phyloP scores from a whole-genome alignment of 108 stramenopile species.

The Aurantiochytrium sp. region DNA sequence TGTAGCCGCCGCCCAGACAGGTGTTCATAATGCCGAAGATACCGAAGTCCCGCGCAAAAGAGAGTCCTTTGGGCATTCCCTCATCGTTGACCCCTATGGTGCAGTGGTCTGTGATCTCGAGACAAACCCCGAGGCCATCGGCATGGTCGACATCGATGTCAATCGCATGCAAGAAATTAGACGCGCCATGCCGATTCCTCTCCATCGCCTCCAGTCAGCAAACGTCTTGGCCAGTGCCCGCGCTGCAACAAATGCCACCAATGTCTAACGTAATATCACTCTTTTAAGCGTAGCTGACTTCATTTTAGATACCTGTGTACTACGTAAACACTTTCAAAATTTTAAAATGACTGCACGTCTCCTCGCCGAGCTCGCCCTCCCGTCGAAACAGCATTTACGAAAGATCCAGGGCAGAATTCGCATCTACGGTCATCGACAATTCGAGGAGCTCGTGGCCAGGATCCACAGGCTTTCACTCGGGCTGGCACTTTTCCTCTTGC shows the following conservation, averaged over 20 bases:
- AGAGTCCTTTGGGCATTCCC: slow-evolving; percentile 70
- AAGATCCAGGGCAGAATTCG: too few relatives aligned
- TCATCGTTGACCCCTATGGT: slow-evolving; percentile 42
- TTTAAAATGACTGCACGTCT: neutral
- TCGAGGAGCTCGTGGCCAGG: too few relatives aligned
- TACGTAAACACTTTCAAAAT: neutral
- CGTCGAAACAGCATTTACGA: too few relatives aligned
- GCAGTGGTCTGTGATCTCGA: neutral
- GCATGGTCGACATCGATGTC: neutral
- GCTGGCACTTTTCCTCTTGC: too few relatives aligned
- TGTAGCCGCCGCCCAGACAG: slow-evolving; percentile 87
- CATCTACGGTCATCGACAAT: too few relatives aligned
- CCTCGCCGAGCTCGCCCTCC: too few relatives aligned
- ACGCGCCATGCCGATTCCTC: neutral
- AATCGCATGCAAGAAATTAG: neutral
- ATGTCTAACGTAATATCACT: too few relatives aligned
- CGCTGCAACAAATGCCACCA: neutral
- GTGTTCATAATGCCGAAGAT: slow-evolving; percentile 59
- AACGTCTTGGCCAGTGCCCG: neutral
- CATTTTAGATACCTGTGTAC: too few relatives aligned
- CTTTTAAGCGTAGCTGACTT: too few relatives aligned
- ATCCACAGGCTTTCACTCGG: too few relatives aligned
- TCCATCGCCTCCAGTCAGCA: neutral
- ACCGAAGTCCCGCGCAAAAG: slow-evolving; percentile 41
- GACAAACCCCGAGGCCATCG: neutral